Percentiles rank a stretch among this genome's conserved stretches.
Evolutionary conservation across 2,329 filamentous ascomycete genomes (phyloP).

Genomic region (Fusarium annulatum): DNA sequence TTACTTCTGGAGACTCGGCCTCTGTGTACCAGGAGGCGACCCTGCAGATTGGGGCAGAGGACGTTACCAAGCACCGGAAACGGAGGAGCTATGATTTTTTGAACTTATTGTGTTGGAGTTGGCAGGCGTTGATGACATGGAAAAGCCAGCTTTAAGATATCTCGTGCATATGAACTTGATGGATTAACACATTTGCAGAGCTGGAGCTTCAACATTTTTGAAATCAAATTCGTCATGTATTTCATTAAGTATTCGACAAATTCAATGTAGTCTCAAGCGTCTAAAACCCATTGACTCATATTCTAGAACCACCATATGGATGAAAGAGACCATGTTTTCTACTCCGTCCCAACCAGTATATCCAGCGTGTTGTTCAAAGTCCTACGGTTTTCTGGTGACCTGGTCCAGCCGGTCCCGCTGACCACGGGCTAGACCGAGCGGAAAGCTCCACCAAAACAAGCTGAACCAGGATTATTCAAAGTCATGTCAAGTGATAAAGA

Average conservation of each 20-base stretch:
- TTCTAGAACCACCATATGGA: not conserved
- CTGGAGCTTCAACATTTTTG: not conserved
- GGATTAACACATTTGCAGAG: not conserved
- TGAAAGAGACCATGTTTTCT: not conserved
- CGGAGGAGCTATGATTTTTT: conserved; percentile 52
- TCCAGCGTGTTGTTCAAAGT: not conserved
- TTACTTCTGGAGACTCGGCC: conserved; percentile 93
- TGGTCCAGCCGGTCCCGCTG: conserved; percentile 29
- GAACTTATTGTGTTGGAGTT: not conserved
- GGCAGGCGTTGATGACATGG: not conserved
- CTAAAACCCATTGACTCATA: not conserved
- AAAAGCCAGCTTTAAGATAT: conserved; percentile 12
- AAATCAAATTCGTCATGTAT: too few relatives aligned
- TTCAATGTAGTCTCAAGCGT: not conserved
- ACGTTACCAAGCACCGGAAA: conserved; percentile 54
- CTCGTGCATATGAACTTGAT: not conserved
- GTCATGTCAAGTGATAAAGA: conserved; percentile 18
- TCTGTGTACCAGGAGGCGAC: conserved; percentile 87
- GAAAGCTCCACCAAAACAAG: conserved; percentile 36
- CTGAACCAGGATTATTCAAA: conserved; percentile 16
- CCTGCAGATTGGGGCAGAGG: conserved; percentile 73
- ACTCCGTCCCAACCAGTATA: not conserved
- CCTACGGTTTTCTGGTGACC: conserved; percentile 28
- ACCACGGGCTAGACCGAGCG: conserved; percentile 38
- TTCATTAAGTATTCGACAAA: not conserved